Percentiles rank a stretch among this genome's conserved stretches.
phyloP scores from a whole-genome alignment of 352 stramenopile species.

The Phytophthora foliorum region DNA sequence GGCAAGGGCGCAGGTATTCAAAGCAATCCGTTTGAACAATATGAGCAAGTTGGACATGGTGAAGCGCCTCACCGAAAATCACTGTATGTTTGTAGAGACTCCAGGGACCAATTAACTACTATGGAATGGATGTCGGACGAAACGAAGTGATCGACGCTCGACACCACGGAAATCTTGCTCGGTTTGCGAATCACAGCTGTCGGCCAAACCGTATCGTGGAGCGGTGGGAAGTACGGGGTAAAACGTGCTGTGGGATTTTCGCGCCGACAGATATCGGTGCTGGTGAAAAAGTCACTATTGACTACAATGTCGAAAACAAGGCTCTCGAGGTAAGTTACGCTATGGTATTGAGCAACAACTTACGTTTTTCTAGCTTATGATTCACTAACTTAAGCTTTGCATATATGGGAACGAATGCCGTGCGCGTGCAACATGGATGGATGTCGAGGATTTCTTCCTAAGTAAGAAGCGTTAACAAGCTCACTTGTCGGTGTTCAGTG shows the following conservation, averaged over 20 bases:
- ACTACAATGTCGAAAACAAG: neutral
- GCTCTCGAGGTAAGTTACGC: neutral
- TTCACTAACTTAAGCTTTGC: too few species aligned
- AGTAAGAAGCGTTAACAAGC: too few species aligned
- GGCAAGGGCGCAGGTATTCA: neutral
- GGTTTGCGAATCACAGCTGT: constrained; percentile 16
- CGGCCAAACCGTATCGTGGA: constrained; percentile 4
- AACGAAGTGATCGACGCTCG: constrained; percentile 13
- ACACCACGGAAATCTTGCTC: neutral
- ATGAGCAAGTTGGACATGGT: too few species aligned
- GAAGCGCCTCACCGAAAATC: too few species aligned
- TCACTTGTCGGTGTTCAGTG: too few species aligned
- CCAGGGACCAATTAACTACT: constrained; percentile 4
- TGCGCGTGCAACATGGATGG: too few species aligned
- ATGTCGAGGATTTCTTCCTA: too few species aligned
- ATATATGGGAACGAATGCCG: too few species aligned
- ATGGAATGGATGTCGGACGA: neutral
- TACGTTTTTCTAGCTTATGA: too few species aligned
- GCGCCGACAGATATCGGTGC: neutral
- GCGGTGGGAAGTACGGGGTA: constrained; percentile 5
- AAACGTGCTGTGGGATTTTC: constrained; percentile 13
- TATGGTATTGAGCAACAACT: too few species aligned
- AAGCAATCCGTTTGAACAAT: neutral
- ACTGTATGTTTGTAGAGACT: too few species aligned
- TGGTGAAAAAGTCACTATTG: constrained; percentile 9